These are phyloP conservation scores for Euphorbia peplus DNA, from an alignment of 345 rosid genomes.

Conservation along the genomic window DNA sequence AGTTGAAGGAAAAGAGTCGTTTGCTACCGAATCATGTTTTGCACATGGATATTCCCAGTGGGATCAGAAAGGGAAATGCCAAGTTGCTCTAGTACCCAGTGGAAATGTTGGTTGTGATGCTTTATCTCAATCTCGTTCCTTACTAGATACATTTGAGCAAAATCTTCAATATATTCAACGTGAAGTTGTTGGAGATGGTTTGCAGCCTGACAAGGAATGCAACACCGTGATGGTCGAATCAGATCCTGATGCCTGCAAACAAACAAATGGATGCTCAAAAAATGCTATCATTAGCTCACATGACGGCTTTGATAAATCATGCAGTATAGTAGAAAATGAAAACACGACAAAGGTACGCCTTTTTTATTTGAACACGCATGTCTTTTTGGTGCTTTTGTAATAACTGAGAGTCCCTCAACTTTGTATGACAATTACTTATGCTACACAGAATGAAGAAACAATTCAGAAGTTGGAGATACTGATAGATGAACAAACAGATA, in stretches of 20 bases:
- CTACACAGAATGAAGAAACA: constrained; percentile 3
- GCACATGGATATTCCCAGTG: constrained; percentile 14
- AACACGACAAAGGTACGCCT: neutral
- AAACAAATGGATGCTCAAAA: neutral
- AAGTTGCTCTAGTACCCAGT: neutral
- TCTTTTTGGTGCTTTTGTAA: neutral
- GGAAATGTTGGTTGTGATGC: constrained; percentile 2
- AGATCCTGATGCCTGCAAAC: neutral
- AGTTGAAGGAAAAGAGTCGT: constrained; percentile 5
- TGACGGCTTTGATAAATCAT: neutral
- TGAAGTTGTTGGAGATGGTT: constrained; percentile 6
- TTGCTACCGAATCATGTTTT: constrained; percentile 4
- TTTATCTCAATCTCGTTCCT: constrained; percentile 13
- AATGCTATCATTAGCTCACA: neutral
- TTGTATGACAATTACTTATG: neutral
- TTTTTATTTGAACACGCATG: neutral
- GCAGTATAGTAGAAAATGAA: neutral
- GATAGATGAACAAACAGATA: neutral
- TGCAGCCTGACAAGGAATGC: neutral
- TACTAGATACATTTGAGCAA: constrained; percentile 1
- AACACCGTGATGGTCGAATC: neutral
- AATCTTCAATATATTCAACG: constrained; percentile 3
- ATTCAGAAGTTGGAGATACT: constrained; percentile 2
- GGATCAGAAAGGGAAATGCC: constrained; percentile 28
- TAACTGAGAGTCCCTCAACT: neutral